Evolutionary conservation across 1,284 basidiomycete species (phyloP).

Genomic region (Ustilago nuda): DNA sequence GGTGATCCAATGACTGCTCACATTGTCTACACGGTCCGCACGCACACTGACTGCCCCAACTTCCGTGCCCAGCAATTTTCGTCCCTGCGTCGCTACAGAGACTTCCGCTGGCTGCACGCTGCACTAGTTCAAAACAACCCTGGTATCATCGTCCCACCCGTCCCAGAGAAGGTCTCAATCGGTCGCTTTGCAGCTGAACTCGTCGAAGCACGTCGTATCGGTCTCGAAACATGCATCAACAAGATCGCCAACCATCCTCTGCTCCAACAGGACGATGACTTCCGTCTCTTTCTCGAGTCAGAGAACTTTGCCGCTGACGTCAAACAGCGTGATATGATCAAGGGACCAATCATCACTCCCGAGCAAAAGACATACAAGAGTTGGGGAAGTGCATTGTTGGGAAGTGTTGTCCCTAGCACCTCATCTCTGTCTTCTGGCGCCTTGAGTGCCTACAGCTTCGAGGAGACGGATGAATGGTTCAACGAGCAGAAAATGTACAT

Average conservation of each 20-base stretch:
- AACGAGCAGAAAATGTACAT: constrained; percentile 86
- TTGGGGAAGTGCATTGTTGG: constrained; percentile 42
- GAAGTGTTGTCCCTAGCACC: constrained; percentile 48
- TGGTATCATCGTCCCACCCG: constrained; percentile 94
- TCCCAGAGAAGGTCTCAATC: constrained; percentile 93
- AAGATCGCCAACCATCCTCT: constrained; percentile 71
- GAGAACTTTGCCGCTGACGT: constrained; percentile 70
- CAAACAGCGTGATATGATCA: constrained; percentile 76
- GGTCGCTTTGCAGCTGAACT: constrained; percentile 70
- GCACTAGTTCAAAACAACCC: constrained; percentile 90
- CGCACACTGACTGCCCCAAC: constrained; percentile 53
- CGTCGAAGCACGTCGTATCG: constrained; percentile 70
- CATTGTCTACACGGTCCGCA: constrained; percentile 71
- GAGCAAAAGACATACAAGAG: constrained; percentile 66
- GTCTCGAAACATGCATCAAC: constrained; percentile 69
- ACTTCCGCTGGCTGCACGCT: constrained; percentile 97
- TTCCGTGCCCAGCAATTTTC: constrained; percentile 69
- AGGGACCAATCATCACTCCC: constrained; percentile 64
- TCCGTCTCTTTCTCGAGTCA: constrained; percentile 70
- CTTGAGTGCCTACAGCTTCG: constrained; percentile 79
- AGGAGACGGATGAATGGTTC: constrained; percentile 98
- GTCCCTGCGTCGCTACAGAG: constrained; percentile 92
- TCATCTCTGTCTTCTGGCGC: constrained; percentile 48
- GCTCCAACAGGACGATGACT: constrained; percentile 70
- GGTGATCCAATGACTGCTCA: constrained; percentile 67